These are phyloP conservation scores for Lotmaria passim DNA, from an alignment of 208 protist genomes.

Conservation along the genomic window DNA sequence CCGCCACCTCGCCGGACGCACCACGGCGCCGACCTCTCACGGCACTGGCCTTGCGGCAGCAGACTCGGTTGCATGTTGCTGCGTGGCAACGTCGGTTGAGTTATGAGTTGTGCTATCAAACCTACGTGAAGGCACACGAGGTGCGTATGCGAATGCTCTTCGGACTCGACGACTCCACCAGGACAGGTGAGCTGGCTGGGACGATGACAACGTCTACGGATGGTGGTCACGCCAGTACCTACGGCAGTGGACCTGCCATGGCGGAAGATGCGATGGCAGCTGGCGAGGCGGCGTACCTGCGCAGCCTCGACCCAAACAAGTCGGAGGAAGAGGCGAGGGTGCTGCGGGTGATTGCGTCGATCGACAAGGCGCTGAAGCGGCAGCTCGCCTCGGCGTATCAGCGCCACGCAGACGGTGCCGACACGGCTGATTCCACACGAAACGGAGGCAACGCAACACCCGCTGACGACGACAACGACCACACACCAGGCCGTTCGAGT, in stretches of 20 bases:
- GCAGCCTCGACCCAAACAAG: conserved; percentile 20
- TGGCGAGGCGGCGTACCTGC: conserved; percentile 34
- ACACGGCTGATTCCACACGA: not conserved
- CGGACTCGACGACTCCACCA: not conserved
- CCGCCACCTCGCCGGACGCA: not conserved
- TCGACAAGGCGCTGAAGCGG: conserved; percentile 37
- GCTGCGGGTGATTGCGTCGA: conserved; percentile 31
- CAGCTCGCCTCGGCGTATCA: conserved; percentile 30
- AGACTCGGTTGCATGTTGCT: not conserved
- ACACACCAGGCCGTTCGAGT: no score
- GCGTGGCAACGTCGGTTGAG: conserved; percentile 16
- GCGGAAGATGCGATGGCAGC: conserved; percentile 1
- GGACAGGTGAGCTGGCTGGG: not conserved
- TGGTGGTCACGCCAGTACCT: no score
- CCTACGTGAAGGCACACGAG: conserved; percentile 38
- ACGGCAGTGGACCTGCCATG: not conserved
- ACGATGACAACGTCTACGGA: no score
- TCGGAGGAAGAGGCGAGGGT: conserved; percentile 38
- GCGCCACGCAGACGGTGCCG: not conserved
- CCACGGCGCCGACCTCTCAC: not conserved
- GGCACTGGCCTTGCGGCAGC: conserved; percentile 19
- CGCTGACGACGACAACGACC: no score
- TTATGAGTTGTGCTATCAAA: conserved; percentile 32
- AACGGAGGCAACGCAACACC: not conserved
- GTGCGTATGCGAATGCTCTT: conserved; percentile 46